Base-by-base conservation (phyloP, 352 stramenopile species). In the Plasmopara viticola region DNA sequence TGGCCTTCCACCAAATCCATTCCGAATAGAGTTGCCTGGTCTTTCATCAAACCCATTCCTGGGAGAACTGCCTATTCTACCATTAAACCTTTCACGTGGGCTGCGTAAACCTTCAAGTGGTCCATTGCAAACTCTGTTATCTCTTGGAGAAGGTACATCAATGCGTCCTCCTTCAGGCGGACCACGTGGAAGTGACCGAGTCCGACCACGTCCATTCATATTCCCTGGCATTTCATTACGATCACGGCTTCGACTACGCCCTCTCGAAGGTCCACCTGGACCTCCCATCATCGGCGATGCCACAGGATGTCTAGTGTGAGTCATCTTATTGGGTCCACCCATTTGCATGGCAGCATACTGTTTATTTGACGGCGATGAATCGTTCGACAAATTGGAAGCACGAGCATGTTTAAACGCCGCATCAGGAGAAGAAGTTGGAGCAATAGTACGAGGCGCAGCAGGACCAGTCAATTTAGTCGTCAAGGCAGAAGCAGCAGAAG, bases 191-290 rank as follows among this genome's bases (percentile, higher is more conserved):
- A 56, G 52, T 18, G 61, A 65, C 25, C 58, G n/a, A 18, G 53
- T 38, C n/a, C 44, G 53, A 5, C 45, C 39, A 38, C 43, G 17
- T 58, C 54, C 56, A 28, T 72, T 72, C 52, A 64, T 62, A 52
- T 58, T 33, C 37, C 41, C 60, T 29, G 57, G 56, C 25, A 56
- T 62, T 14, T 62, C 53, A 47, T 65, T 69, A 13, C 60, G 62
- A 45, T 54, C 68, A 30, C 58, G 66, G 53, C 69, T 82, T 66
- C 66, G 66, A 53, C 64, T 57, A 12, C 59, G 58, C 44, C 52
- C 38, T 53, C 42, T 46, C 6, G 31, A 14, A 30, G 48, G 43
- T 35, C 14, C 35, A 12, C 9, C 25, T 38, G 28, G 45, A 33
- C 18, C 25, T 47, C 43, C 51, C 39, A 20, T 51, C 8, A 14